Percentiles rank a stretch among this genome's conserved stretches.
phyloP scores from a whole-genome alignment of 257 asterid species.

The Petrea volubilis region DNA sequence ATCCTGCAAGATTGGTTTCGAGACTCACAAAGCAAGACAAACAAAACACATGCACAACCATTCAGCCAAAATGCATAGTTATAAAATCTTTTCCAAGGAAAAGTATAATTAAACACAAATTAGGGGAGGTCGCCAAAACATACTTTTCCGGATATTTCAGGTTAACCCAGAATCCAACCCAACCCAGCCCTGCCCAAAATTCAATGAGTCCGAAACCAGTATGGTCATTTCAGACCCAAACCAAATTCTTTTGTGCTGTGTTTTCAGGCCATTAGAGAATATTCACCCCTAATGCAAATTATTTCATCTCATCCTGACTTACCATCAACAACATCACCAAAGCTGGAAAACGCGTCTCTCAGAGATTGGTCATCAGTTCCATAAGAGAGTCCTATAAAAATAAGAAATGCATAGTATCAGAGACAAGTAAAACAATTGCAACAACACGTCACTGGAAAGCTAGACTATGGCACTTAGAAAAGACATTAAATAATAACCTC shows the following conservation, averaged over 20 bases:
- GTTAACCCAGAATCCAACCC: no score
- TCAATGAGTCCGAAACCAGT: no score
- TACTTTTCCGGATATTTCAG: no score
- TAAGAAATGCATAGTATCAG: not conserved
- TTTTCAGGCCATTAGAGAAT: not conserved
- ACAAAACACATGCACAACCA: no score
- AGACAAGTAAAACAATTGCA: not conserved
- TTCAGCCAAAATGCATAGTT: no score
- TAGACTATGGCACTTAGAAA: not conserved
- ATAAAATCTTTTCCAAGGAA: no score
- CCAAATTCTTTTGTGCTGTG: not conserved
- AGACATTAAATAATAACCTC: constrained; percentile 47
- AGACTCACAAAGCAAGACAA: no score
- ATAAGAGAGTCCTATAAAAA: constrained; percentile 64
- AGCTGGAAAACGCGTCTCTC: constrained; percentile 69
- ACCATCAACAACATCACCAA: constrained; percentile 63
- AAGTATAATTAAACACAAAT: no score
- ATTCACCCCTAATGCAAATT: not conserved
- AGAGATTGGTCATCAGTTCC: constrained; percentile 60
- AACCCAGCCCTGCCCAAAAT: no score
- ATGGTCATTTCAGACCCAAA: not conserved
- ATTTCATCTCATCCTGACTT: not conserved
- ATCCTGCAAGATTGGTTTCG: no score
- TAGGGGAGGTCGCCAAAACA: no score
- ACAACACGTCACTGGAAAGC: not conserved